Evolutionary conservation across 2,329 filamentous ascomycete species (phyloP).

Genomic region (Apiospora hydei): DNA sequence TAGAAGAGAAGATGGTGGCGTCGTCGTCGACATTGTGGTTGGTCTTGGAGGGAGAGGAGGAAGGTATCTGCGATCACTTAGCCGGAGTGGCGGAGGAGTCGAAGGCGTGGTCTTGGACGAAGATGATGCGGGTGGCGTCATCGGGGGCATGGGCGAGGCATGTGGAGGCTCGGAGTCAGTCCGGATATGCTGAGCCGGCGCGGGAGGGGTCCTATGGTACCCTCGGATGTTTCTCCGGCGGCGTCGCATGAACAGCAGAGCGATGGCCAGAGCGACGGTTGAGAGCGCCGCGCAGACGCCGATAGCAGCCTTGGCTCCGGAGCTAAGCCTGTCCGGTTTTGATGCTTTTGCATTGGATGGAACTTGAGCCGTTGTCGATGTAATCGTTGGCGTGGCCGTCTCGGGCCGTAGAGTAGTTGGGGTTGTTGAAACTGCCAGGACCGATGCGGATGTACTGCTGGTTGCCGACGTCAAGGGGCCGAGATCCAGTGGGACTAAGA

Average conservation of each 20-base stretch:
- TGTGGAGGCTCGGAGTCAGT: conserved; percentile 37
- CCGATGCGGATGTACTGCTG: neutral
- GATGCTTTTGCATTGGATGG: neutral
- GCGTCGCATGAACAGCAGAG: conserved; percentile 48
- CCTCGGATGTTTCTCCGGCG: conserved; percentile 35
- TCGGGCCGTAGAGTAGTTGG: neutral
- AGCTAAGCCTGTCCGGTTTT: conserved; percentile 40
- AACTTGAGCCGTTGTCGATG: neutral
- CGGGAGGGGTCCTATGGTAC: conserved; percentile 31
- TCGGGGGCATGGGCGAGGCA: conserved; percentile 51
- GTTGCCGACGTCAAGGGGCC: neutral
- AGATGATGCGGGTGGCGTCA: conserved; percentile 46
- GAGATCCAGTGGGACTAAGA: neutral
- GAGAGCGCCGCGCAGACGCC: conserved; percentile 50
- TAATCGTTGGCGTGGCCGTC: neutral
- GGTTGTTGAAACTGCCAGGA: neutral
- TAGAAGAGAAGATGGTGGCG: neutral
- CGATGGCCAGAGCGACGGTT: conserved; percentile 45
- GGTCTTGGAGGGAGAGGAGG: neutral
- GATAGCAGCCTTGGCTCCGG: conserved; percentile 54
- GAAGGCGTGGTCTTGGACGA: conserved; percentile 41
- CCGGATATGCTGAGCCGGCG: conserved; percentile 35
- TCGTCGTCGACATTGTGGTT: neutral
- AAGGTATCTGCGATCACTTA: conserved; percentile 55
- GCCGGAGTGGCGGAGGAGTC: conserved; percentile 53